Evolutionary conservation across 495 filamentous ascomycete species (phyloP), one percentile per base, ranked within the genome.

Genomic region (Penicillium soppii): DNA sequence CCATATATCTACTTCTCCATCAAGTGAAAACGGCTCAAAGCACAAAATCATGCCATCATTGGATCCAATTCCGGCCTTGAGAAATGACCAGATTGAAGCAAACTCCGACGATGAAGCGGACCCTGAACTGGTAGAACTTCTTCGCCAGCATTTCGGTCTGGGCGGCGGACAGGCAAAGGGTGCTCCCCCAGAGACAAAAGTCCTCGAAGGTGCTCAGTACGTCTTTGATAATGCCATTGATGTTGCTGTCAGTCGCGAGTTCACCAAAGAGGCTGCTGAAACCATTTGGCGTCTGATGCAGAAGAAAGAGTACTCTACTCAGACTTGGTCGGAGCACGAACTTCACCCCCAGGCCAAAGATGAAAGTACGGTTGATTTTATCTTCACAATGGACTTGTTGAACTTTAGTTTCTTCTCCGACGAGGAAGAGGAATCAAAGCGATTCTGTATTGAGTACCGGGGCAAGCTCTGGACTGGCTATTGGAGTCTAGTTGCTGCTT

Each of bases 391-490:
- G 90, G 94, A 98, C 63, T 66, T 98, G 12, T 74, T 98, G 47
- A 98, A 98, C 65, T 98, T 97, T 60, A 91, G 84, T 23, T 98
- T 98, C 68, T 98, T 92, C 92, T 92, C 89, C 20, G 85, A 86
- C 26, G 72, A 74, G 43, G 53, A 68, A 5, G 72, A 78, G 17
- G 77, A 82, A 26, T 74, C 81, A 9, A 77, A 87, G 54, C 74
- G 88, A 25, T 97, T 95, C 68, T 76, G 85, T 7, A 76, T 97
- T 6, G 83, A 86, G 35, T 97, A 96, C 65, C 79, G 78, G 17
- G 91, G 84, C 22, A 85, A 82, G 69, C 81, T 68, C 46, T 96
- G 89, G 88, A 96, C 91, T 2, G 94, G 94, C 22, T 98, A 98
- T 61, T 96, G 89, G 87, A 96, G 91, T 64, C 71, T 98, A 47